Percentiles rank a stretch among this genome's conserved stretches.
These are phyloP conservation scores for Saksenaea oblongispora DNA, from an alignment of 371 early-diverging fungal genomes.

Conservation along the genomic window DNA sequence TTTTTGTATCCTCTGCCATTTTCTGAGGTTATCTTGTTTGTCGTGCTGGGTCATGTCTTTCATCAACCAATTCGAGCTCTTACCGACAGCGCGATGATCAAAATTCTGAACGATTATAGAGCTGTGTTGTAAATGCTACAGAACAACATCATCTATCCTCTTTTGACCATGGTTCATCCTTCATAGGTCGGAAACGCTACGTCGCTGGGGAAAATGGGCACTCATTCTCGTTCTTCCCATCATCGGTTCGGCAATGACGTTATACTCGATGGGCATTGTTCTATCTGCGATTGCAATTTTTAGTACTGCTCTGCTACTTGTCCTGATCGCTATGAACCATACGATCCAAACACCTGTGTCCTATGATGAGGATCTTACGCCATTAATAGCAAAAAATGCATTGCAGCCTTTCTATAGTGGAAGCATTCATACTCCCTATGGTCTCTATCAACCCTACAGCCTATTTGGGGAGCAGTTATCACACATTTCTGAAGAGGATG, in stretches of 20 bases:
- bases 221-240: not conserved
- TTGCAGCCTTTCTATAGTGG: conserved; percentile 22
- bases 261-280: not conserved
- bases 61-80: conserved; percentile 33
- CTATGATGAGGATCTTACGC: conserved; percentile 33
- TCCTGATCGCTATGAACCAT: conserved; percentile 11
- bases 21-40: not conserved
- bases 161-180: not conserved
- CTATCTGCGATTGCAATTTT: not conserved
- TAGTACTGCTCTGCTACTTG: not conserved
- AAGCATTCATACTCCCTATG: conserved; percentile 10
- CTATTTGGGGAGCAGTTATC: conserved; percentile 48
- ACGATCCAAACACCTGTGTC: conserved; percentile 15
- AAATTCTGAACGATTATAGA: conserved; percentile 34
- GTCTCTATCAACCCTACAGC: conserved; percentile 44
- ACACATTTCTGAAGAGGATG: conserved; percentile 48
- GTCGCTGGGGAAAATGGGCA: conserved; percentile 11
- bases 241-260: not conserved
- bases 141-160: conserved; percentile 3
- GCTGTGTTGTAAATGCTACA: conserved; percentile 26
- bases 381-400: conserved; percentile 35
- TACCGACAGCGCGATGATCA: conserved; percentile 31
- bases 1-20: conserved; percentile 5
- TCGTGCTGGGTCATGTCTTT: conserved; percentile 4
- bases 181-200: conserved; percentile 2